Conservation (phyloP, 371 early-diverging fungal genomes). For the Rhizopus stolonifer region DNA sequence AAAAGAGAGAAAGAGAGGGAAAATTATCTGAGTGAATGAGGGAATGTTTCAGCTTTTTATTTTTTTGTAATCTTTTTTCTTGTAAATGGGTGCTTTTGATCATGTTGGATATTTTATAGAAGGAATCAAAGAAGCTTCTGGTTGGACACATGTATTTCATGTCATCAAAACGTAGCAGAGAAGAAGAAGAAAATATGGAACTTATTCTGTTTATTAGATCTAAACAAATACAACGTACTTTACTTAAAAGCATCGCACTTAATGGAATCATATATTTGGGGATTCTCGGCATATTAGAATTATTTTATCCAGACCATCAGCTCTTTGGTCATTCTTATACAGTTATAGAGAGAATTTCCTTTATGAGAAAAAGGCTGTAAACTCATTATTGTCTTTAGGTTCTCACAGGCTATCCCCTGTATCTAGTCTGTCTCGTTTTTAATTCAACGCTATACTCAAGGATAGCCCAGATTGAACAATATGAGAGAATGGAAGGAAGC, state of each 20-base stretch:
- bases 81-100: neutral
- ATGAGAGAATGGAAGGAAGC: neutral
- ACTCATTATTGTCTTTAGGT: conserved; percentile 20
- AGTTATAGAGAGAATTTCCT: too few relatives aligned
- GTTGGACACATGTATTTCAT: conserved; percentile 32
- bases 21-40: too few relatives aligned
- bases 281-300: conserved; percentile 35
- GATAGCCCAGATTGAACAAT: conserved; percentile 31
- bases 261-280: conserved; percentile 45
- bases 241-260: conserved; percentile 34
- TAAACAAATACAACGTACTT: conserved; percentile 30
- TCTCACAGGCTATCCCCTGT: conserved; percentile 52
- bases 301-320: conserved; percentile 39
- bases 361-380: neutral
- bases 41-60: neutral
- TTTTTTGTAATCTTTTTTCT: conserved; percentile 5
- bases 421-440: conserved; percentile 37
- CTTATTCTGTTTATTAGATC: conserved; percentile 24
- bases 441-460: conserved; percentile 40
- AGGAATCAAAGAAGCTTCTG: conserved; percentile 36
- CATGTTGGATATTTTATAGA: conserved; percentile 27
- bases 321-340: conserved; percentile 43
- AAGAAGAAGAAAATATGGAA: neutral
- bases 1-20: conserved; percentile 1
- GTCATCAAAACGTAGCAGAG: conserved; percentile 32